Evolutionary conservation across 208 protist genomes (phyloP).

Genomic region (Leishmania tropica): DNA sequence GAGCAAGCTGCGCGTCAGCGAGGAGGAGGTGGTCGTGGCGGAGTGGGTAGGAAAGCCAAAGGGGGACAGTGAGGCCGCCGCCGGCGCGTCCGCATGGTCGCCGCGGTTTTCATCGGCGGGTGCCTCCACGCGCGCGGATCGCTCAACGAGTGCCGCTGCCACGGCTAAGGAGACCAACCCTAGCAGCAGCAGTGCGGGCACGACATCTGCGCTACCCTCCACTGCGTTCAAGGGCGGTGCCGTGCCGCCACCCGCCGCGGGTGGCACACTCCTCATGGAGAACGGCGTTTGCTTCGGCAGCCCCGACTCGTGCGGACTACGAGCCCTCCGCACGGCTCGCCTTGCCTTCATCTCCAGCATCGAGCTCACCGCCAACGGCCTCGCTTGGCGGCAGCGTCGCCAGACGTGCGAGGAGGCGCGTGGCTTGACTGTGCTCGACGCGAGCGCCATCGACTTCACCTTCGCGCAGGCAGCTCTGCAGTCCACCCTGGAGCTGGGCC

Average conservation of each 20-base stretch:
- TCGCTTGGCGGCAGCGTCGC: conserved; percentile 33
- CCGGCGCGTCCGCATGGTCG: not conserved
- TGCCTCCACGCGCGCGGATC: not conserved
- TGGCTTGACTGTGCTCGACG: conserved; percentile 62
- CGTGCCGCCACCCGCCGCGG: not conserved
- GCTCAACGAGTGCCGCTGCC: not conserved
- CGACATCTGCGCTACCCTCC: not conserved
- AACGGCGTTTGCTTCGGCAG: conserved; percentile 68
- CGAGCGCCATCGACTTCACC: conserved; percentile 68
- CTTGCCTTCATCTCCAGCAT: conserved; percentile 64
- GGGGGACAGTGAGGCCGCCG: not conserved
- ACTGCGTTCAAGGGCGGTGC: not conserved
- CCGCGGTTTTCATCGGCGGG: not conserved
- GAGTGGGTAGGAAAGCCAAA: conserved; percentile 32
- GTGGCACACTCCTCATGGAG: conserved; percentile 48
- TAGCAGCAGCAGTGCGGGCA: not conserved
- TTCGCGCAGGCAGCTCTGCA: conserved; percentile 68
- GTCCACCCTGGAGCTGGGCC: conserved; percentile 52
- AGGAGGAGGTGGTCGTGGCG: conserved; percentile 50
- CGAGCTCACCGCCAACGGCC: conserved; percentile 35
- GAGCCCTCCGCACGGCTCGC: conserved; percentile 63
- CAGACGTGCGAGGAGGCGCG: conserved; percentile 37
- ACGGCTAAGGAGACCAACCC: not conserved
- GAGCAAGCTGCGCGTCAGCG: conserved; percentile 31
- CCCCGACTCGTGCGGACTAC: conserved; percentile 48